Evolutionary conservation across 129 eudicot species (phyloP).

Genomic region (Escallonia herrerae): DNA sequence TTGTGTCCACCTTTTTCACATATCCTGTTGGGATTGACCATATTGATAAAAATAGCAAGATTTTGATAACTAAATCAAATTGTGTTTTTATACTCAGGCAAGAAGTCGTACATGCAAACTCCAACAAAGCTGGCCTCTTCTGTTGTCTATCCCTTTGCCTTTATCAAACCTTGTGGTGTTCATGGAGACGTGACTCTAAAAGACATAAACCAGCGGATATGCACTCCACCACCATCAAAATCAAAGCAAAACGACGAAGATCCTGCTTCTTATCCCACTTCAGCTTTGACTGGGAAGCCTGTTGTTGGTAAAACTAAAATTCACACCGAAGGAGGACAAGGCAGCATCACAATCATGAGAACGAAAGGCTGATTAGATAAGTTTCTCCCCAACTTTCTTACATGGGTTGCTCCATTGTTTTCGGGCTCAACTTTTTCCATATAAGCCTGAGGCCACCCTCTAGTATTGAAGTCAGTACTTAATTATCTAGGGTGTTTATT

Average conservation of each 20-base stretch:
- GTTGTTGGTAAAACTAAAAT: conserved; percentile 90
- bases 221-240: conserved; percentile 61
- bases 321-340: conserved; percentile 91
- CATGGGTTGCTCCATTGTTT: conserved; percentile 14
- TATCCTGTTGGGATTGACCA: not conserved
- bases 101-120: conserved; percentile 50
- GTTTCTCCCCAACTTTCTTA: not conserved
- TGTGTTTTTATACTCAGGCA: conserved; percentile 35
- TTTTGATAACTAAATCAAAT: conserved; percentile 5
- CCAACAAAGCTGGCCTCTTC: conserved; percentile 64
- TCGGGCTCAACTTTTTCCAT: not conserved
- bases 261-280: conserved; percentile 52
- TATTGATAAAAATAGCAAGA: not conserved
- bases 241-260: conserved; percentile 39
- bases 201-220: conserved; percentile 80
- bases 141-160: conserved; percentile 78
- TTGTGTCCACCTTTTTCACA: not conserved
- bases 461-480: conserved; percentile 12
- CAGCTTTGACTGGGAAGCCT: conserved; percentile 90
- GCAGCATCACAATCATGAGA: conserved; percentile 95
- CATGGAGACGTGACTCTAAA: conserved; percentile 73
- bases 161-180: conserved; percentile 71
- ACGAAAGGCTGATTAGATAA: conserved; percentile 65
- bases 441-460: conserved; percentile 5
- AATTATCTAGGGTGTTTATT: conserved; percentile 9